phyloP scores from a whole-genome alignment of 441 rosid species.

The Cnidoscolus chayamansa region DNA sequence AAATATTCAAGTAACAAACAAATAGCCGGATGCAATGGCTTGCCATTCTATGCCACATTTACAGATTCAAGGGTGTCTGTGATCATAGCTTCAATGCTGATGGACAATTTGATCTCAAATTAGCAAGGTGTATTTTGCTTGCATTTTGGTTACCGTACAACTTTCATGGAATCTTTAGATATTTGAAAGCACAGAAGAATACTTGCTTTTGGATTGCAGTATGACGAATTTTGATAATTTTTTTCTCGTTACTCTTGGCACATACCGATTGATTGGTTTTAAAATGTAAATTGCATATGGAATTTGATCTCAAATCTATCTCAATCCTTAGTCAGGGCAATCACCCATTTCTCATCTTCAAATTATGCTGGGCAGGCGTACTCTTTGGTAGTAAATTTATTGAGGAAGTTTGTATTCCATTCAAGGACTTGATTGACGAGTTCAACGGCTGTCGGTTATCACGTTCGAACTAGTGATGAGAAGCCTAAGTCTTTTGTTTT shows the following conservation, averaged over 20 bases:
- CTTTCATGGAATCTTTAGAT: not conserved
- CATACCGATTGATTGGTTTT: not conserved
- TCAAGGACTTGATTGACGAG: conserved; percentile 40
- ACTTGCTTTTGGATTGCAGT: not conserved
- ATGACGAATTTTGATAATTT: too few relatives aligned
- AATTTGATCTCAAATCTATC: conserved; percentile 30
- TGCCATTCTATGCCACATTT: not conserved
- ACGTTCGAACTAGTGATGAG: conserved; percentile 37
- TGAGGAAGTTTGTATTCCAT: conserved; percentile 37
- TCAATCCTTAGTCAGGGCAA: not conserved
- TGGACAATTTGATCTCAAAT: not conserved
- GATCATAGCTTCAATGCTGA: not conserved
- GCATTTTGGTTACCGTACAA: not conserved
- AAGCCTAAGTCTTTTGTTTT: conserved; percentile 26
- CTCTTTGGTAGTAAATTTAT: conserved; percentile 31
- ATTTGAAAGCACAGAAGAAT: not conserved
- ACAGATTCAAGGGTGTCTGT: not conserved
- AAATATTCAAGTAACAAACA: not conserved
- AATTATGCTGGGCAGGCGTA: conserved; percentile 27
- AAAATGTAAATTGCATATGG: conserved; percentile 5
- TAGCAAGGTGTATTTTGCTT: not conserved
- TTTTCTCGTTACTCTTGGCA: not conserved
- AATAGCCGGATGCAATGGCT: not conserved
- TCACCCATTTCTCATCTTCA: conserved; percentile 33
- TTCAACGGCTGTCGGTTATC: conserved; percentile 34